Base-by-base conservation (phyloP, 2,329 filamentous ascomycete genomes). In the Penicillium oxalicum region DNA sequence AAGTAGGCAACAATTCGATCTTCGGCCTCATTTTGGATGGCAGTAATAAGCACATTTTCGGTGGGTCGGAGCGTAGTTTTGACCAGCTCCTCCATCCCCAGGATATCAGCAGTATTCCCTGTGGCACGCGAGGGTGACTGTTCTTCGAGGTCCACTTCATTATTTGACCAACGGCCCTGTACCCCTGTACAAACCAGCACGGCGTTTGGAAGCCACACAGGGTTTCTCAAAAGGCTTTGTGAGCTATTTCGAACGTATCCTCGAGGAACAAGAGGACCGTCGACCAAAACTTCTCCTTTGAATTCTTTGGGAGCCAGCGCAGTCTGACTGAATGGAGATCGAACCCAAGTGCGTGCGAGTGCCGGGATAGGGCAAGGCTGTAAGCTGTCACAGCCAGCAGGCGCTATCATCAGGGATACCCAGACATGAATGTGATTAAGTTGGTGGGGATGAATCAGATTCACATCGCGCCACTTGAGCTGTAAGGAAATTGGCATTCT, bases 221-320 rank as follows among this genome's bases (percentile, higher is more conserved):
- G 28, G 24, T 38, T 38, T 24, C 35, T 29, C 41, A 44, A 12
- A 29, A 44, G 24, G 26, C 29, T 28, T 25, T 34, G 28, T 29
- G 33, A 34, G 41, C 41, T 12, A 13, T 27, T 27, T 27, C 18
- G 13, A 2, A 51, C 11, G 34, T 51, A 51, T 5, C 37, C 36
- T 4, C n/a, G 32, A 6, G 35, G 33, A 25, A 51, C 29, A 6
- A 39, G 5, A 8, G 49, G 49, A 13, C 49, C 49, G 7, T 48
- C 45, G 4, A 48, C 12, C 6, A 48, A 8, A n/a, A 51, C n/a
- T 27, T 51, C 49, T 34, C 49, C 49, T 5, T 39, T 8, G 13
- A 11, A 51, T 34, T 34, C 32, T 12, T 9, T 25, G 11, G 18
- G 33, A 6, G 13, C 45, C 27, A 38, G 36, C 18, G 36, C 12